Evolutionary conservation across 257 asterid species (phyloP).

Genomic region (Thymus mandschuricus): DNA sequence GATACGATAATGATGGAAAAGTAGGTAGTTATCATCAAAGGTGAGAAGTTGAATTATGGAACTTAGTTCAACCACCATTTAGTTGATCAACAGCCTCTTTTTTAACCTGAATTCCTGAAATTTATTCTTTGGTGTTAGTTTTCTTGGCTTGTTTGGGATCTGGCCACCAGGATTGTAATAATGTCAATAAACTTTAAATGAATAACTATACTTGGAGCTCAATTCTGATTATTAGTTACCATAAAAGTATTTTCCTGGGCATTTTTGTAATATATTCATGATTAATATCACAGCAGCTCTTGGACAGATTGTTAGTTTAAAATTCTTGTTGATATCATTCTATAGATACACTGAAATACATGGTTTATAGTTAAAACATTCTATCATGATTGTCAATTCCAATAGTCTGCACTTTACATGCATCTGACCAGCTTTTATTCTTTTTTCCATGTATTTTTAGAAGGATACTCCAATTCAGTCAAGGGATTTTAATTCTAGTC

Average conservation of each 20-base stretch:
- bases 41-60: neutral
- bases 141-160: conserved; percentile 17
- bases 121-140: neutral
- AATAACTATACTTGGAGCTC: neutral
- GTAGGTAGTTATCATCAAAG: neutral
- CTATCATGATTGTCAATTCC: neutral
- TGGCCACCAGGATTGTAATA: neutral
- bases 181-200: neutral
- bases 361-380: conserved; percentile 8
- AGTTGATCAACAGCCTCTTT: conserved; percentile 11
- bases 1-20: conserved; percentile 15
- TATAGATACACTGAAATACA: neutral
- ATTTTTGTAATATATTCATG: neutral
- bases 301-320: conserved; percentile 1
- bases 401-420: neutral
- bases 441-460: conserved; percentile 21
- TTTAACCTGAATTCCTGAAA: neutral
- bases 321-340: conserved; percentile 8
- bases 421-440: conserved; percentile 1
- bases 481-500: conserved; percentile 34
- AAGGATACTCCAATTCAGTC: conserved; percentile 49
- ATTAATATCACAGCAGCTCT: neutral
- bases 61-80: conserved; percentile 12
- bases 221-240: neutral
- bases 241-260: neutral